A percentile compares a stretch with the other conserved stretches of the same genome.
phyloP scores from a whole-genome alignment of 106 monocot species.

The Dendrobium huoshanense region DNA sequence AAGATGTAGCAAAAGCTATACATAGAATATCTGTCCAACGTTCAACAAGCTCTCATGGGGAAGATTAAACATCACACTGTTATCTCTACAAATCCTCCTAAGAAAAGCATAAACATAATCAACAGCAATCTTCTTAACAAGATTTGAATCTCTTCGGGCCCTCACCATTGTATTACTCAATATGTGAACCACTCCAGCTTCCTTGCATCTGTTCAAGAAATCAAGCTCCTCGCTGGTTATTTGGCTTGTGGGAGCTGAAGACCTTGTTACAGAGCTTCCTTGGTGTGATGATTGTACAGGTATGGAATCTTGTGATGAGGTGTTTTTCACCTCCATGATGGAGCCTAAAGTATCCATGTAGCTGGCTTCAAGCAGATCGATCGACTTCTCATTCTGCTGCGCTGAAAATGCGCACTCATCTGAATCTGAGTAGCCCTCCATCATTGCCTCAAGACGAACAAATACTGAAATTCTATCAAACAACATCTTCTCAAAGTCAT shows the following conservation, averaged over 20 bases:
- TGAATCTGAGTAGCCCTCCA: slow-evolving; percentile 56
- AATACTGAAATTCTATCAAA: slow-evolving; percentile 34
- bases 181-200: slow-evolving; percentile 57
- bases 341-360: not conserved
- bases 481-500: slow-evolving; percentile 57
- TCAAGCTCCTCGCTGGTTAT: slow-evolving; percentile 31
- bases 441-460: slow-evolving; percentile 45
- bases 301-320: slow-evolving; percentile 17
- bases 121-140: slow-evolving; percentile 40
- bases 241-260: slow-evolving; percentile 21
- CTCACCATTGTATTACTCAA: slow-evolving; percentile 49
- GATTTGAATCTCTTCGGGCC: slow-evolving; percentile 26
- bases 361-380: slow-evolving; percentile 1
- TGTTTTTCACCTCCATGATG: slow-evolving; percentile 9
- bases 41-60: slow-evolving; percentile 60
- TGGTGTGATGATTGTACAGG: slow-evolving; percentile 2
- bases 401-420: slow-evolving; percentile 18
- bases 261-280: slow-evolving; percentile 2
- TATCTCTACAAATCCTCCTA: slow-evolving; percentile 47
- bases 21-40: slow-evolving; percentile 59
- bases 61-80: slow-evolving; percentile 53
- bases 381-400: slow-evolving; percentile 14
- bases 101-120: slow-evolving; percentile 57
- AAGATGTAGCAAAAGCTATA: slow-evolving; percentile 17
- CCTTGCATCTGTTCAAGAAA: slow-evolving; percentile 50